A percentile compares a stretch with the other conserved stretches of the same genome.
phyloP scores from a whole-genome alignment of 495 filamentous ascomycete genomes.

The Achaetomiella virescens region DNA sequence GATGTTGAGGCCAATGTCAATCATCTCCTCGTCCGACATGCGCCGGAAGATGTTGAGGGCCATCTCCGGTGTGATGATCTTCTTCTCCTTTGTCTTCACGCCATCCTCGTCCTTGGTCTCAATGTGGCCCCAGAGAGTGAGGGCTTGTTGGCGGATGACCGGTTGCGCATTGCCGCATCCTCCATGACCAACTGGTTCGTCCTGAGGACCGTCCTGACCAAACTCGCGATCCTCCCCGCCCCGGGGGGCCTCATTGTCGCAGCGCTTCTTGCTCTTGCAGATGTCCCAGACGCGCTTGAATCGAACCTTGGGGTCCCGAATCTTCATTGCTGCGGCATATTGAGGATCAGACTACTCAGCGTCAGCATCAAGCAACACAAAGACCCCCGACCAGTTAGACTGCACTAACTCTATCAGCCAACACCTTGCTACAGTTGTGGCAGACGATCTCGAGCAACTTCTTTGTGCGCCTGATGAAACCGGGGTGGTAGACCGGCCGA shows the following conservation, averaged over 20 bases:
- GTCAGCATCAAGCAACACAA: conserved; percentile 61
- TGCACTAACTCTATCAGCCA: conserved; percentile 87
- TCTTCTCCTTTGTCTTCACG: conserved; percentile 78
- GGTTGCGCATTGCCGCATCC: conserved; percentile 92
- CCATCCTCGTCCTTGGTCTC: conserved; percentile 61
- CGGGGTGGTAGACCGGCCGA: conserved; percentile 88
- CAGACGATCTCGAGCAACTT: conserved; percentile 96
- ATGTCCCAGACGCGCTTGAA: conserved; percentile 84
- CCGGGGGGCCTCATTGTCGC: conserved; percentile 62
- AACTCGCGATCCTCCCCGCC: conserved; percentile 51
- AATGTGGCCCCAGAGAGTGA: conserved; percentile 60
- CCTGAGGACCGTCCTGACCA: conserved; percentile 41
- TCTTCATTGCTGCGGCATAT: conserved; percentile 71
- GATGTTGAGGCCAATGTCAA: conserved; percentile 81
- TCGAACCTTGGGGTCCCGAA: conserved; percentile 84
- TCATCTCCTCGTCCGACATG: conserved; percentile 72
- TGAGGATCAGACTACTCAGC: conserved; percentile 66
- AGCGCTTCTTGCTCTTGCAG: conserved; percentile 80
- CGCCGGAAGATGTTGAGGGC: conserved; percentile 78
- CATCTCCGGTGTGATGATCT: conserved; percentile 71
- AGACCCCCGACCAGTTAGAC: conserved; percentile 36
- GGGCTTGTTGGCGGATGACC: conserved; percentile 73
- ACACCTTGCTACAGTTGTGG: conserved; percentile 94
- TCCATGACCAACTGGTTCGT: conserved; percentile 51
- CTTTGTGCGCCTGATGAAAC: conserved; percentile 96